Evolutionary conservation across 1,139 yeast genomes (phyloP).

Genomic region (Scheffersomyces insectosa): DNA sequence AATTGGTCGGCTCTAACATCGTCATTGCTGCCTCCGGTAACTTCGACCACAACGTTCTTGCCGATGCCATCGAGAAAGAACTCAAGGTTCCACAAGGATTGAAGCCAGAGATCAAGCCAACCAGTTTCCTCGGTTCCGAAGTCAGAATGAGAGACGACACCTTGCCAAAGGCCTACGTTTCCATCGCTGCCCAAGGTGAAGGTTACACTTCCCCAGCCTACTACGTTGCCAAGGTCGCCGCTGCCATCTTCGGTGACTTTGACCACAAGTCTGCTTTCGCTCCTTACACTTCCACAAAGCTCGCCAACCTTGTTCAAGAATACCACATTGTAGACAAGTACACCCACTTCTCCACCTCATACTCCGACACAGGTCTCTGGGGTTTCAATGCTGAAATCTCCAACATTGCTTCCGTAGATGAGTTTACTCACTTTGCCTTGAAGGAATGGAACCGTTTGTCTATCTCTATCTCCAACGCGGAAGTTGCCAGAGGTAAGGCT

Average conservation of each 20-base stretch:
- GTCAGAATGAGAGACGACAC: slow-evolving; percentile 88
- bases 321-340: slow-evolving; percentile 71
- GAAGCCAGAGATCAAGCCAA: slow-evolving; percentile 54
- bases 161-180: slow-evolving; percentile 73
- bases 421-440: slow-evolving; percentile 73
- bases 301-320: slow-evolving; percentile 72
- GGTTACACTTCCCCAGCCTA: slow-evolving; percentile 60
- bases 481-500: slow-evolving; percentile 76
- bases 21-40: slow-evolving; percentile 77
- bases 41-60: slow-evolving; percentile 65
- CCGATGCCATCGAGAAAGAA: slow-evolving; percentile 58
- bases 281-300: slow-evolving; percentile 78
- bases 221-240: slow-evolving; percentile 71
- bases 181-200: slow-evolving; percentile 77
- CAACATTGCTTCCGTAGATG: slow-evolving; percentile 63
- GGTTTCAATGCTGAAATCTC: slow-evolving; percentile 71
- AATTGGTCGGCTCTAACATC: slow-evolving; percentile 61
- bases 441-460: slow-evolving; percentile 88
- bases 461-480: slow-evolving; percentile 71
- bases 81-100: slow-evolving; percentile 52
- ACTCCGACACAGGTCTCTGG: slow-evolving; percentile 80
- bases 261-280: slow-evolving; percentile 54
- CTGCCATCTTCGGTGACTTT: slow-evolving; percentile 67
- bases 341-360: slow-evolving; percentile 69
- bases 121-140: slow-evolving; percentile 79